Evolutionary conservation across 768 basidiomycete species (phyloP).

Genomic region (Gyrodon lividus): DNA sequence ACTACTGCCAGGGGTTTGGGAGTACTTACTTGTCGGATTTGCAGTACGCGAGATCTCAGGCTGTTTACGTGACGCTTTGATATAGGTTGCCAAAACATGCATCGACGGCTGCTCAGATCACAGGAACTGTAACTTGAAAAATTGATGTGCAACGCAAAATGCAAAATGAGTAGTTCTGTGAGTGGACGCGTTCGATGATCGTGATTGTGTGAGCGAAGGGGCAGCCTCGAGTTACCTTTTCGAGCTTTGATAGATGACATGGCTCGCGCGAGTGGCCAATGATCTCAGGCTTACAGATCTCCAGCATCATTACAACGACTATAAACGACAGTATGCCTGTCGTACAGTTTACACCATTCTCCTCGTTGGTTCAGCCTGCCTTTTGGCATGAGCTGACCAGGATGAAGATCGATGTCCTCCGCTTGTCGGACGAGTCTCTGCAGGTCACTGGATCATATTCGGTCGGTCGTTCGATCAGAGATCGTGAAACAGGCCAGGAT

Average conservation of each 20-base stretch:
- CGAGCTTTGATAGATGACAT: constrained; percentile 6
- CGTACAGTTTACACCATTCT: constrained; percentile 88
- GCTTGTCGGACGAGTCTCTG: constrained; percentile 71
- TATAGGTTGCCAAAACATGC: too few species aligned
- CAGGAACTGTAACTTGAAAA: background rate
- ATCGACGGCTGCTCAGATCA: background rate
- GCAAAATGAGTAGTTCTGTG: background rate
- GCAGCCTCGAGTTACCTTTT: constrained; percentile 9
- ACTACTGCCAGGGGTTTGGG: too few species aligned
- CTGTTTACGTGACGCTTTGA: too few species aligned
- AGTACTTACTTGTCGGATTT: too few species aligned
- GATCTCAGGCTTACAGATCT: background rate
- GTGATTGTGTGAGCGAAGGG: background rate
- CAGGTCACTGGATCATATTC: constrained; percentile 67
- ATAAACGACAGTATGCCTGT: constrained; percentile 41
- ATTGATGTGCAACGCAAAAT: too few species aligned
- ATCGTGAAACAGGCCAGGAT: constrained; percentile 73
- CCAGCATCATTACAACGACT: background rate
- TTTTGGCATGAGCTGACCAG: constrained; percentile 92
- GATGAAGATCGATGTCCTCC: constrained; percentile 88
- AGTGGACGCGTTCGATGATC: background rate
- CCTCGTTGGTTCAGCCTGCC: constrained; percentile 82
- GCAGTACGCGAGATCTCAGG: too few species aligned
- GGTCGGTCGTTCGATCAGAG: constrained; percentile 66
- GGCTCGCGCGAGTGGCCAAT: background rate